Evolutionary conservation across 441 rosid species (phyloP), one percentile per base, ranked within the genome.

Genomic region (Croton laevigatus): DNA sequence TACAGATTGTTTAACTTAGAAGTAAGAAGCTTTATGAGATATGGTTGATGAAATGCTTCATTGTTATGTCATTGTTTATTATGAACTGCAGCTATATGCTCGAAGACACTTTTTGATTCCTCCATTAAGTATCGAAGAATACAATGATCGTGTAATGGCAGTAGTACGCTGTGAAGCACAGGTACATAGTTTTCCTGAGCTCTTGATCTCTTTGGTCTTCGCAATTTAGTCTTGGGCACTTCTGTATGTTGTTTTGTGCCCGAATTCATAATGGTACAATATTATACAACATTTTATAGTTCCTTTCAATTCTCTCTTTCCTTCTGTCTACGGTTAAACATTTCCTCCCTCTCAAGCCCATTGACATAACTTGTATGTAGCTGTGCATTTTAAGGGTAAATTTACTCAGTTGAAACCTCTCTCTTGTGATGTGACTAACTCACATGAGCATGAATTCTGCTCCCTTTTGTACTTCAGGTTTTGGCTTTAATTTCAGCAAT

Each of bases 111-210:
- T 94, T 79, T 76, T 91, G 78, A 89, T 84, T 75, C 98, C 97
- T 76, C 92, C 91, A 1, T 74, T 91, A 27, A 84, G 80, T 73
- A 87, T 91, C 68, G 97, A 94, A 73, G 95, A 91, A 67, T 85
- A 81, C 70, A 91, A 91, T 73, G 90, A 84, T 57, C 90, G 89
- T 12, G 98, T 94, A 63, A 86, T 66, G 79, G 85, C 89, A 55
- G 89, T 94, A 12, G 97, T 90, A 59, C 87, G 97, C 17, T 94
- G 97, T 77, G 98, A 94, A 81, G 95, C 97, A 55, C 98, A 94
- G 78, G 98, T 94, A 83, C 53, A 68, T 53, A 34, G 55, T 54
- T 75, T 70, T 66, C 11, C n/a, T 14, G 20, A 40, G 36, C 2
- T 62, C 5, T 13, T 5, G 8, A n/a, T 58, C 36, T 71, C 40